Evolutionary conservation across 805 yeast genomes (phyloP), one percentile per base, ranked within the genome.

Genomic region (Huiozyma sinensis): DNA sequence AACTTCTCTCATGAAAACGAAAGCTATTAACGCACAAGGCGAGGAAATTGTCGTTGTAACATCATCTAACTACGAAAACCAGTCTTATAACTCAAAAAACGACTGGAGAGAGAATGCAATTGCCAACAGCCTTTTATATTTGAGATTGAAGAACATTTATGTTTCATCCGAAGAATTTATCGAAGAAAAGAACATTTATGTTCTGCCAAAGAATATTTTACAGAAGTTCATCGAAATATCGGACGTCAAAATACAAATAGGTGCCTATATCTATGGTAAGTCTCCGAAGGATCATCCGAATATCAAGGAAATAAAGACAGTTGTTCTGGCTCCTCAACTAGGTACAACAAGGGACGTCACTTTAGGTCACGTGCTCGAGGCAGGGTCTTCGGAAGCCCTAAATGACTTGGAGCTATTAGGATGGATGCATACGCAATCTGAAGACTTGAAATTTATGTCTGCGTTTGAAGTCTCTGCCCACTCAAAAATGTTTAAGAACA

Each of bases 1-100:
- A 50, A 65, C 81, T 31, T 76, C 88, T 0, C 92, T 95, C 0
- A 72, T 81, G 52, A 88, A 86, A 53, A 79, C 95, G 0, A 82
- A 80, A 45, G 83, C 95, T 0, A 79, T 80, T 28, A 92, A 87
- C 57, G 95, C 85, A 2, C 97, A 89, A 56, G 99, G 99, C 32
- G 98, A 92, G 58, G 94, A 89, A 54, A 90, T 92, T 55, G 82
- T 84, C 36, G 90, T 95, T 0, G 95, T 90, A 30, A 88, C 97
- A 0, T 88, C 97, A 0, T 79, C 89, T 12, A 78, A 78, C 49
- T 89, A 84, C 58, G 98, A 88, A 60, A 92, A 86, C 55, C 81
- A 79, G 65, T 66, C 81, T 11, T 92, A 92, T 59, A 71, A 81
- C 39, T 85, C 96, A 1, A 81, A 78, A 59, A 79, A 88, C 33